These are phyloP conservation scores for Tillandsia leiboldiana DNA, from an alignment of 176 grass and related monocot genomes.

Conservation along the genomic window DNA sequence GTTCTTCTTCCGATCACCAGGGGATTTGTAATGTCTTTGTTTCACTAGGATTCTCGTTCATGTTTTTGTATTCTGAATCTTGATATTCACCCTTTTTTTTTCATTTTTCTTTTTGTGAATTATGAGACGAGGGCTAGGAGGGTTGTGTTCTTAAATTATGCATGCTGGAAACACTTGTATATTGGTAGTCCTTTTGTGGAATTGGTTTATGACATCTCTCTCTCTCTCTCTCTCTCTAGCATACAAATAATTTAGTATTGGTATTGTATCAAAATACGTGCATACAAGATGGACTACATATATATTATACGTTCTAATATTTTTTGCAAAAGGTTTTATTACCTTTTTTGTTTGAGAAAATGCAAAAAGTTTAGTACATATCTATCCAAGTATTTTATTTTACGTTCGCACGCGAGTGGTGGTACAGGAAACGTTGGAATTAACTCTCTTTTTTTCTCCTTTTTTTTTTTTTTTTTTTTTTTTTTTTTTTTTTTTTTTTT, in stretches of 20 bases:
- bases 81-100: not conserved
- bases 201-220: not conserved
- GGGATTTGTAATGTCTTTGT: slow-evolving; percentile 25
- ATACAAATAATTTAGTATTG: too few relatives aligned
- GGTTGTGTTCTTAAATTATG: not conserved
- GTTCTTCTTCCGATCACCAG: slow-evolving; percentile 41
- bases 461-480: too few relatives aligned
- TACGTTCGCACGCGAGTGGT: too few relatives aligned
- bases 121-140: not conserved
- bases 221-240: too few relatives aligned
- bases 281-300: not conserved
- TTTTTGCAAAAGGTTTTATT: not conserved
- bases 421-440: too few relatives aligned
- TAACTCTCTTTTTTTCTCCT: too few relatives aligned
- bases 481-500: too few relatives aligned
- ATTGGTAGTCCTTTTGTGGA: slow-evolving; percentile 3
- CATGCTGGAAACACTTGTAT: slow-evolving; percentile 4
- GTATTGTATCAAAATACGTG: too few relatives aligned
- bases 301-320: too few relatives aligned
- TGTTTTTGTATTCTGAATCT: slow-evolving; percentile 11
- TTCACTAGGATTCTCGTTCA: slow-evolving; percentile 8
- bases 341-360: not conserved
- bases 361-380: too few relatives aligned
- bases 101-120: slow-evolving; percentile 7
- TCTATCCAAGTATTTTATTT: too few relatives aligned